A percentile compares a stretch with the other conserved stretches of the same genome.
These are phyloP conservation scores for Pleurozium schreberi DNA, from an alignment of 225 moss, liverwort and hornwort genomes.

Conservation along the genomic window DNA sequence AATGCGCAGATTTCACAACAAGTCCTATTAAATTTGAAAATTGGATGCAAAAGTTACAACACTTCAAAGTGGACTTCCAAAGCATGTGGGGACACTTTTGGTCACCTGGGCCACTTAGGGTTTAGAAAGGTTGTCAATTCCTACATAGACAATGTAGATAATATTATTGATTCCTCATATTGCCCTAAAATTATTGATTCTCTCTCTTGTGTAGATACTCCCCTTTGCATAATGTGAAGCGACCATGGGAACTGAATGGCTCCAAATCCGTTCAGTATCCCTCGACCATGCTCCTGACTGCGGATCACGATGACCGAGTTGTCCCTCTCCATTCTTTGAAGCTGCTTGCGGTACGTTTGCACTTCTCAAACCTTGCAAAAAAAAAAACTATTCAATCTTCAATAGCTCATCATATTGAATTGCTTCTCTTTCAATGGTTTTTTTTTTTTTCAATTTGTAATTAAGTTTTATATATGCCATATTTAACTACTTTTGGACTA, in stretches of 20 bases:
- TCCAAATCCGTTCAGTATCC: constrained; percentile 34
- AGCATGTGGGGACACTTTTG: too few relatives aligned
- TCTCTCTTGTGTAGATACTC: constrained; percentile 51
- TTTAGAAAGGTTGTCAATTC: background rate
- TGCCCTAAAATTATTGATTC: too few relatives aligned
- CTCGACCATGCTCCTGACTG: constrained; percentile 68
- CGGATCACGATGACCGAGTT: constrained; percentile 86
- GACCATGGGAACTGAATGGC: constrained; percentile 68
- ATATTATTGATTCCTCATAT: too few relatives aligned
- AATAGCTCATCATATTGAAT: background rate
- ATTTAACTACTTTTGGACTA: too few relatives aligned
- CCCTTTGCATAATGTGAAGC: constrained; percentile 70
- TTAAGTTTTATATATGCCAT: too few relatives aligned
- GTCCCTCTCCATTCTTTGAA: constrained; percentile 81
- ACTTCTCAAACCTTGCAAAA: background rate
- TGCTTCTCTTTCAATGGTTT: background rate
- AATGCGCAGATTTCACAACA: too few relatives aligned
- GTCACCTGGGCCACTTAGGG: too few relatives aligned
- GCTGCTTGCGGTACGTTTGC: constrained; percentile 24
- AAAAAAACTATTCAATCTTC: background rate
- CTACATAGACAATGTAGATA: too few relatives aligned
- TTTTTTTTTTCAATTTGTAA: too few relatives aligned
- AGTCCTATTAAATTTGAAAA: too few relatives aligned
- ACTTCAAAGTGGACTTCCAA: too few relatives aligned
- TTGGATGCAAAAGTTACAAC: too few relatives aligned